Percentiles rank a stretch among this genome's conserved stretches.
phyloP scores from a whole-genome alignment of 768 basidiomycete genomes.

The Tricholoma terreum region DNA sequence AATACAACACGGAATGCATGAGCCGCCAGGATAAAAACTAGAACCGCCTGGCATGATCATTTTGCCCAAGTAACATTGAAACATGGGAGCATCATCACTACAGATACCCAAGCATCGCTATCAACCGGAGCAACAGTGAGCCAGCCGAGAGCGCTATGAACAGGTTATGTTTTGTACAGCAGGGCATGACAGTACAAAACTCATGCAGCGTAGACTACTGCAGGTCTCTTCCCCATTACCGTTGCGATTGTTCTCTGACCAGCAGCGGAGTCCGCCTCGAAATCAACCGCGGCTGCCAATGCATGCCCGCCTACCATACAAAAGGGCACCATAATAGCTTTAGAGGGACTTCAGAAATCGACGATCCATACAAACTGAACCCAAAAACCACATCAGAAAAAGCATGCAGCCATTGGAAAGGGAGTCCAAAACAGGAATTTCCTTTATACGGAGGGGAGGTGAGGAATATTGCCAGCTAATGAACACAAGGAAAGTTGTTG shows the following conservation, averaged over 20 bases:
- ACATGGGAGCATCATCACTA: too few species aligned
- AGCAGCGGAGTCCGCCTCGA: background rate
- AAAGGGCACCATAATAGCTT: conserved; percentile 6
- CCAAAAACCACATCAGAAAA: conserved; percentile 13
- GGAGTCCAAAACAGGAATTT: conserved; percentile 10
- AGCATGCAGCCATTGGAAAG: conserved; percentile 12
- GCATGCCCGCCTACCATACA: background rate
- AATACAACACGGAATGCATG: too few species aligned
- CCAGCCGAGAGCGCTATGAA: background rate
- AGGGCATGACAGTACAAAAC: background rate
- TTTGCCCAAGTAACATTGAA: too few species aligned
- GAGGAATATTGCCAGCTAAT: conserved; percentile 14
- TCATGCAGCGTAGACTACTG: background rate
- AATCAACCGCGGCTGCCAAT: background rate
- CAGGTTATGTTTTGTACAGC: background rate
- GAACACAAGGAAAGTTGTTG: conserved; percentile 1
- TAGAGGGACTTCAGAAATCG: conserved; percentile 2
- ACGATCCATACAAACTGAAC: conserved; percentile 12
- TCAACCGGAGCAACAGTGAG: too few species aligned
- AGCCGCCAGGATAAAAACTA: too few species aligned
- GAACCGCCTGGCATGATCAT: too few species aligned
- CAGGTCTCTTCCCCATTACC: background rate
- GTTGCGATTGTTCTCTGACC: background rate
- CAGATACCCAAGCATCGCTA: too few species aligned
- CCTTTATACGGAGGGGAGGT: conserved; percentile 14